Conservation (phyloP, 2,329 filamentous ascomycete species). For the Aspergillus sp. region DNA sequence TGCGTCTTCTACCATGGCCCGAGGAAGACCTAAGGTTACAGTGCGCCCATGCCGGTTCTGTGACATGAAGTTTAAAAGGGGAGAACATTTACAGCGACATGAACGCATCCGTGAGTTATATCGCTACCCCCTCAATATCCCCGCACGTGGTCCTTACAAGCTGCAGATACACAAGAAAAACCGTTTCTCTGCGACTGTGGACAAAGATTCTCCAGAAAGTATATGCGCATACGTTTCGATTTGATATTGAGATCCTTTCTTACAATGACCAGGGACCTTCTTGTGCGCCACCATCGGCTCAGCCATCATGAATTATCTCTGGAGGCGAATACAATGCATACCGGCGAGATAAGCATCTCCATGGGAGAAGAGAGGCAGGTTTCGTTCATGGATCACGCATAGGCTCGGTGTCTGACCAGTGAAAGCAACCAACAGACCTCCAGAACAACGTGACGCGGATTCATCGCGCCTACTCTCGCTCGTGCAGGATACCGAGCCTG, state of each 20-base stretch:
- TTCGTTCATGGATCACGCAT: too few relatives aligned
- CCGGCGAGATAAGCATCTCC: too few relatives aligned
- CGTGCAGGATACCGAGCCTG: too few relatives aligned
- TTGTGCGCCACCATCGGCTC: conserved; percentile 8
- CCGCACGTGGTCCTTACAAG: conserved; percentile 7
- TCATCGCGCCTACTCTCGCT: too few relatives aligned
- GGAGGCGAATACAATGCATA: too few relatives aligned
- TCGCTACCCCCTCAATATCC: too few relatives aligned
- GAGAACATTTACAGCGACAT: conserved; percentile 29
- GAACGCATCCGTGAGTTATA: conserved; percentile 16
- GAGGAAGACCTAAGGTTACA: not conserved
- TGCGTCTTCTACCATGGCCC: too few relatives aligned
- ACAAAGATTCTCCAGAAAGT: conserved; percentile 26
- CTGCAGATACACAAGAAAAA: conserved; percentile 28
- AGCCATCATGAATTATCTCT: not conserved
- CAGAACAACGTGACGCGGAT: too few relatives aligned
- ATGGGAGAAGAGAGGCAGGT: too few relatives aligned
- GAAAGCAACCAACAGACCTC: too few relatives aligned
- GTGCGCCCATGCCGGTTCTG: conserved; percentile 23
- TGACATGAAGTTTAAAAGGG: conserved; percentile 25
- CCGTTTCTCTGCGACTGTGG: conserved; percentile 29
- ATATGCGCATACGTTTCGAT: conserved; percentile 6
- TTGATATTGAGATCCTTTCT: not conserved
- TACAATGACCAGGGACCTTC: conserved; percentile 8
- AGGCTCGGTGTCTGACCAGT: too few relatives aligned